Evolutionary conservation across 1,284 basidiomycete species (phyloP), one percentile per base, ranked within the genome.

Genomic region (Anthracocystis walkeri): DNA sequence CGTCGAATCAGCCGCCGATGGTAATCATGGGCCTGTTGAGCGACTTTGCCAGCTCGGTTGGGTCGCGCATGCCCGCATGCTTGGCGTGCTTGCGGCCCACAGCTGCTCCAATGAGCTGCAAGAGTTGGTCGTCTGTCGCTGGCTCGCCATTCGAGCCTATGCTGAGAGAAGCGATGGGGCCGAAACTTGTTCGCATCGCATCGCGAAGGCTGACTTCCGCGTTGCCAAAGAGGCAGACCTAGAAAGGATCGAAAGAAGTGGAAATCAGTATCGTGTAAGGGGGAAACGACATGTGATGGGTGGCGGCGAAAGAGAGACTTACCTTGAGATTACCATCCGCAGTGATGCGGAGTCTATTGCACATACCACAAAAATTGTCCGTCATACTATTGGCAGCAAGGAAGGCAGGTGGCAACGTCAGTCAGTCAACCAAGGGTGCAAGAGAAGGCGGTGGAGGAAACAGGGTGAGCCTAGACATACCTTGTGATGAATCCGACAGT

Each of bases 291-390:
- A 16, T 31, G 35, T 11, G 27, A 48, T 10, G 46, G 7, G 46
- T 21, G 16, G 52, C 16, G 38, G 42, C 27, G 35, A 21, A 40
- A 12, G 5, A 35, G 16, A 12, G 18, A 53, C 85, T 78, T 78
- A 90, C 93, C 89, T 95, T 95, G 80, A 95, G 92, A 83, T 94
- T 90, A 5, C 94, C 93, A 82, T 95, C 93, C 16, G 93, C 92
- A 33, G 92, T 94, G 54, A 95, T 87, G 45, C 94, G 88, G 59
- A 95, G 87, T 70, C 93, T 88, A 82, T 94, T 94, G 86, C 93
- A 95, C 2, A 91, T 90, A 4, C 90, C 89, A 85, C 93, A 95
- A 82, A 95, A 94, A 85, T 94, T 93, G 84, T 95, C 93, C 31
- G 93, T 94, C 81, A 82, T 82, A 50, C 81, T 80, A 61, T 25